Evolutionary conservation across 768 basidiomycete species (phyloP).

Genomic region (Mycena alexandri): DNA sequence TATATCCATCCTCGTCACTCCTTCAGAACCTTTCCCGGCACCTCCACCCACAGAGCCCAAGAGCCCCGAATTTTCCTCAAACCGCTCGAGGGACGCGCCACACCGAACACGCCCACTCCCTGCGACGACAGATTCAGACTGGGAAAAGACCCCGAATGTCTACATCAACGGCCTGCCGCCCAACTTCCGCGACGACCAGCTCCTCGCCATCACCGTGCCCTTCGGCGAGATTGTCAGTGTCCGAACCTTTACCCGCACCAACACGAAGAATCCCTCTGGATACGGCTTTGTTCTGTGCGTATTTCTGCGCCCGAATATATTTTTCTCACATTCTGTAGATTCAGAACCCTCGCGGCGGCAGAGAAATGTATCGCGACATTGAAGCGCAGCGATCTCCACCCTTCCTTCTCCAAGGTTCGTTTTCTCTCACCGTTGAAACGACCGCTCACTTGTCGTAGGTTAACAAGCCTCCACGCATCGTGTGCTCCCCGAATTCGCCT

Average conservation of each 20-base stretch:
- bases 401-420: slow-evolving; percentile 69
- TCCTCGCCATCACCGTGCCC: slow-evolving; percentile 64
- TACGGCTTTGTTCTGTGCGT: slow-evolving; percentile 61
- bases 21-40: slow-evolving; percentile 1
- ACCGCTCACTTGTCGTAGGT: not conserved
- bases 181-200: slow-evolving; percentile 67
- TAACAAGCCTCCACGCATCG: slow-evolving; percentile 27
- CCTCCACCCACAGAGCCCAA: slow-evolving; percentile 4
- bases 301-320: not conserved
- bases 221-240: slow-evolving; percentile 71
- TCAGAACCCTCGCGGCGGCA: slow-evolving; percentile 61
- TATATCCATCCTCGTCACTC: not conserved
- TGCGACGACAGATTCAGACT: too few species aligned
- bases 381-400: slow-evolving; percentile 69
- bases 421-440: not conserved
- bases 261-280: slow-evolving; percentile 65
- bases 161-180: slow-evolving; percentile 76
- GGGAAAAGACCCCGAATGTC: slow-evolving; percentile 61
- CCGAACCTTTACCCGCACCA: slow-evolving; percentile 72
- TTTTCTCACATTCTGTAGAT: slow-evolving; percentile 48
- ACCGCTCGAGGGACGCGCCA: not conserved
- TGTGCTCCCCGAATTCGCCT: slow-evolving; percentile 6
- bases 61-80: slow-evolving; percentile 25
- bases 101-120: not conserved
- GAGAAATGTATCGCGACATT: slow-evolving; percentile 67